Base-by-base conservation (phyloP, 2,329 filamentous ascomycete genomes). In the Dissoconium aciculare region DNA sequence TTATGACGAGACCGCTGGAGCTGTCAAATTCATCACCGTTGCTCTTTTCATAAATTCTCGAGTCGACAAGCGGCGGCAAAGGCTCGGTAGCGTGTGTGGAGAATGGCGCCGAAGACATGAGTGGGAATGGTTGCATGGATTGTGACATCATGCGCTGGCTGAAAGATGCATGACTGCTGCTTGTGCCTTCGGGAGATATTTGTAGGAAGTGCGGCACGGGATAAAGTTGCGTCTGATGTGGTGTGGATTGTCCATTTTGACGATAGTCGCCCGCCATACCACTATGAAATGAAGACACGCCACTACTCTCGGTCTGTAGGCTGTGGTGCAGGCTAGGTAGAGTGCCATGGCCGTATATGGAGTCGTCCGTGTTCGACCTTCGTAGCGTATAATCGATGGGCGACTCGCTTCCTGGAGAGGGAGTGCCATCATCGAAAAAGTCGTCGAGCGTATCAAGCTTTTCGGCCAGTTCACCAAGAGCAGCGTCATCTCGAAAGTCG, bases 261-360 rank as follows among this genome's bases (percentile, higher is more conserved):
- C 19, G 19, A 23, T 23, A n/a, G 8, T 23, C 19, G n/a, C 19
- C 87, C 1, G 75, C 71, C 45, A 94, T 87, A 4, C 82, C 82
- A 46, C 85, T 91, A 44, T 93, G 83, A 54, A 95, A 89, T 0
- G 77, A 79, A 0, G 70, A 69, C 1, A 74, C 70, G 30, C 72
- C 79, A 21, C 78, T 76, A 40, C 74, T 87, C 8, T 81, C n/a
- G n/a, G n/a, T 49, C 13, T 66, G 70, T 14, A 79, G 64, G 0
- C 83, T 89, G 49, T 89, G 81, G 45, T 89, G 79, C 4, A 94
- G 60, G 30, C 94, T 91, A 0, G 87, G 87, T 8, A 89, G 65
- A 5, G 89, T 91, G 50, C n/a, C n/a, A n/a, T n/a, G n/a, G n/a
- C n/a, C n/a, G n/a, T n/a, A n/a, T n/a, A n/a, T n/a, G n/a, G n/a